Evolutionary conservation across 1,139 yeast species (phyloP), one percentile per base, ranked within the genome.

Genomic region (Torulaspora globosa): DNA sequence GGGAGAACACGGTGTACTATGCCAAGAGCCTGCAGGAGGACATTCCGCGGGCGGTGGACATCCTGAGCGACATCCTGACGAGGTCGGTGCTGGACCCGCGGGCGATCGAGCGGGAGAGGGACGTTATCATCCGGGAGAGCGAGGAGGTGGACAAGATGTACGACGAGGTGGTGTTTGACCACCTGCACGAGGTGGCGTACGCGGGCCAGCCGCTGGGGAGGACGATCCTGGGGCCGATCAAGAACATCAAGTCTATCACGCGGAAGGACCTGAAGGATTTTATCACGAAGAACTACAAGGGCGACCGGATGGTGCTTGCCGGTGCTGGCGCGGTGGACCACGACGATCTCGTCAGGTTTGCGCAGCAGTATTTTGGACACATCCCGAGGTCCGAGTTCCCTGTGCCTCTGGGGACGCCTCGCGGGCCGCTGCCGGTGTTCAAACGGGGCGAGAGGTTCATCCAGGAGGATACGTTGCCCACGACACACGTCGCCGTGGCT

Each of bases 111-210:
- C 84, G 92, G 59, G 99, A 92, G 70, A 80, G 97, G 57, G 95
- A 92, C 55, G 99, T 92, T 32, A 92, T 92, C 54, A 80, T 92
- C 53, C 85, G 97, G 65, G 99, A 92, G 69, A 81, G 94, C 58
- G 98, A 94, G 67, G 98, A 92, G 69, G 97, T 92, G 48, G 97
- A 90, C 67, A 92, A 90, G 70, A 89, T 88, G 94, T 86, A 87
- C 64, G 98, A 92, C 66, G 99, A 92, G 68, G 97, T 92, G 38
- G 96, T 94, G 11, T 94, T 94, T 68, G 99, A 92, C 69, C 95
- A 94, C 68, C 74, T 92, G 48, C 99, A 92, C 70, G 88, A 95
- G 36, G 88, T 90, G 26, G 90, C 96, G 7, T 92, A 79, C 72
- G 86, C 80, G 65, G 82, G 79, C 55, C 98, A 94, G 68, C 95